phyloP scores from a whole-genome alignment of 2,329 filamentous ascomycete species.

The Colletotrichum musicola region DNA sequence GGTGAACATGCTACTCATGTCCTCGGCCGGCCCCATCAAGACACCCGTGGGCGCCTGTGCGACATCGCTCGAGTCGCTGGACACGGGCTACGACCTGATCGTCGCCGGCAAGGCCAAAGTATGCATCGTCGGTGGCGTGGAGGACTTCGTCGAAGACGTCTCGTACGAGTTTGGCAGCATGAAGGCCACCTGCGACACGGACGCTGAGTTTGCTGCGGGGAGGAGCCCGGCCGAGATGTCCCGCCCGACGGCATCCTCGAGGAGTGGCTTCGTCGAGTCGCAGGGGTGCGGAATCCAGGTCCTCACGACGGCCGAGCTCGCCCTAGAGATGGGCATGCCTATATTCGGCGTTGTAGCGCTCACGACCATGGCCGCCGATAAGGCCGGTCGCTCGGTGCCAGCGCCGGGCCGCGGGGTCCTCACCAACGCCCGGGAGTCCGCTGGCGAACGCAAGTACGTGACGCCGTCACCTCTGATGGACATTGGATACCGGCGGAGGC shows the following conservation, averaged over 20 bases:
- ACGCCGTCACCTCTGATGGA: conserved; percentile 96
- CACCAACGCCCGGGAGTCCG: conserved; percentile 69
- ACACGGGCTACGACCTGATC: conserved; percentile 51
- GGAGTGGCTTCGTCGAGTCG: conserved; percentile 53
- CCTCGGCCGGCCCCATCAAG: conserved; percentile 48
- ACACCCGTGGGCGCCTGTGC: conserved; percentile 54
- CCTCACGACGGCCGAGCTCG: conserved; percentile 48
- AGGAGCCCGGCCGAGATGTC: conserved; percentile 50
- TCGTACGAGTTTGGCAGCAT: conserved; percentile 50
- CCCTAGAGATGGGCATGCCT: conserved; percentile 50
- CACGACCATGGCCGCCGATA: conserved; percentile 49
- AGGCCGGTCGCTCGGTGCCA: conserved; percentile 51
- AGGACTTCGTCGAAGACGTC: conserved; percentile 49
- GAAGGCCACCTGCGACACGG: conserved; percentile 50
- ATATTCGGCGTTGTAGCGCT: conserved; percentile 51
- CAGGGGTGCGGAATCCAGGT: conserved; percentile 53
- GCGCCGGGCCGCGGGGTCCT: conserved; percentile 54
- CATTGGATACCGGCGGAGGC: conserved; percentile 95
- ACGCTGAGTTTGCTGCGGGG: conserved; percentile 45
- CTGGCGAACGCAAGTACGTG: conserved; percentile 67
- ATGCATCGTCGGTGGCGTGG: conserved; percentile 50
- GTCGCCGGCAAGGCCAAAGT: conserved; percentile 46
- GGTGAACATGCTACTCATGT: conserved; percentile 58
- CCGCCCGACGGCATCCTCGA: conserved; percentile 48
- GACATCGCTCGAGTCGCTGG: conserved; percentile 51